Evolutionary conservation across 2,329 filamentous ascomycete species (phyloP).

Genomic region (Aureobasidium sp.): DNA sequence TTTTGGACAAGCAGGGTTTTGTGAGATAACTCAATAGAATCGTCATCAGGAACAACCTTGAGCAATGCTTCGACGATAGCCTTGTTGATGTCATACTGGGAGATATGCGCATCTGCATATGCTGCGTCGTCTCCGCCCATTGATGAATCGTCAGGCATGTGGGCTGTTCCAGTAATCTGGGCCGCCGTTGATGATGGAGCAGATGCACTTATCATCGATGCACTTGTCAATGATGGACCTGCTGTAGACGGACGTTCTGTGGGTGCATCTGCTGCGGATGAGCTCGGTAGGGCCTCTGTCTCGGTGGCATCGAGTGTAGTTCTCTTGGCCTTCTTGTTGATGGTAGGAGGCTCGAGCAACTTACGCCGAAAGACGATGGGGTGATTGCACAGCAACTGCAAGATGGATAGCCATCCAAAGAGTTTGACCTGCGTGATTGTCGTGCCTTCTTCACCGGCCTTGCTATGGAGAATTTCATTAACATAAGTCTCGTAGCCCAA

Average conservation of each 20-base stretch:
- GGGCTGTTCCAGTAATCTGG: not conserved
- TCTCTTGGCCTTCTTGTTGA: constrained; percentile 12
- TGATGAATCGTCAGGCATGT: not conserved
- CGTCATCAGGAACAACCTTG: constrained; percentile 7
- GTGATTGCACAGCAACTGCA: constrained; percentile 53
- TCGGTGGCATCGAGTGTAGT: constrained; percentile 15
- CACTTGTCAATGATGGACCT: too few species aligned
- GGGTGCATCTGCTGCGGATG: not conserved
- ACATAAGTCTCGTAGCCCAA: constrained; percentile 55
- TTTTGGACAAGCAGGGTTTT: constrained; percentile 61
- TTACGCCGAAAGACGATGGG: constrained; percentile 48
- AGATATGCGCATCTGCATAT: constrained; percentile 32
- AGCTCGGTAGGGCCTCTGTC: not conserved
- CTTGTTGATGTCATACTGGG: constrained; percentile 32
- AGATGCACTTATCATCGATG: not conserved
- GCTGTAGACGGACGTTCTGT: not conserved
- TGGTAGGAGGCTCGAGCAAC: constrained; percentile 33
- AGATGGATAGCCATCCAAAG: constrained; percentile 48
- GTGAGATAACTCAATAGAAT: constrained; percentile 47
- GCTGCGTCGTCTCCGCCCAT: constrained; percentile 16
- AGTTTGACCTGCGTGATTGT: constrained; percentile 37
- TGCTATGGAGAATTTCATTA: constrained; percentile 30
- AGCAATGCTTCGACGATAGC: constrained; percentile 19
- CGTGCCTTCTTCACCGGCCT: constrained; percentile 23
- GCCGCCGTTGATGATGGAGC: not conserved